A percentile compares a stretch with the other conserved stretches of the same genome.
Conservation (phyloP, 345 rosid species). For the Dipteronia dyeriana region DNA sequence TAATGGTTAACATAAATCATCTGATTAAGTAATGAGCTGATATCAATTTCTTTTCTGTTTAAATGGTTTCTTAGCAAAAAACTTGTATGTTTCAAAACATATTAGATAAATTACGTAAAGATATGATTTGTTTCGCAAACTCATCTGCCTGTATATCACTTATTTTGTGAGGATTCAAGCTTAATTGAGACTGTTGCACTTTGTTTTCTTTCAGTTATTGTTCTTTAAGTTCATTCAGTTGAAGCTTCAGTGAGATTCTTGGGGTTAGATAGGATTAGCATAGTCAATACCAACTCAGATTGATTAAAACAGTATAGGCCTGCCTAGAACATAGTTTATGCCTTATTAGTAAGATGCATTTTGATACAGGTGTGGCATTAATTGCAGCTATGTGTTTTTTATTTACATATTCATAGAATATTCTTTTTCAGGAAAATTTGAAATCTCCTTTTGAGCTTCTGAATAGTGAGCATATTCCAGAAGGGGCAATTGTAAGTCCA, state of each 20-base stretch:
- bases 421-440: conserved; percentile 41
- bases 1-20: not conserved
- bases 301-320: not conserved
- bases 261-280: not conserved
- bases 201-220: not conserved
- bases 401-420: not conserved
- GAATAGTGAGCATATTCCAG: conserved; percentile 29
- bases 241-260: not conserved
- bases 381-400: not conserved
- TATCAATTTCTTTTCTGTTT: not conserved
- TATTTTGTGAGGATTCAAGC: not conserved
- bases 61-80: not conserved
- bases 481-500: conserved; percentile 32
- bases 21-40: not conserved
- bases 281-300: not conserved
- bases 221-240: not conserved
- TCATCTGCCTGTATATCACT: not conserved
- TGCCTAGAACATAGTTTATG: not conserved
- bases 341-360: not conserved
- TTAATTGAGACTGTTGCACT: not conserved
- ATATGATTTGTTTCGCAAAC: not conserved
- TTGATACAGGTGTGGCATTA: not conserved
- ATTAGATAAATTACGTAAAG: not conserved
- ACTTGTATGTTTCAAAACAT: not conserved
- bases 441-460: conserved; percentile 38